Evolutionary conservation across 176 grass and related monocot genomes (phyloP).

Genomic region (Ensete ventricosum): DNA sequence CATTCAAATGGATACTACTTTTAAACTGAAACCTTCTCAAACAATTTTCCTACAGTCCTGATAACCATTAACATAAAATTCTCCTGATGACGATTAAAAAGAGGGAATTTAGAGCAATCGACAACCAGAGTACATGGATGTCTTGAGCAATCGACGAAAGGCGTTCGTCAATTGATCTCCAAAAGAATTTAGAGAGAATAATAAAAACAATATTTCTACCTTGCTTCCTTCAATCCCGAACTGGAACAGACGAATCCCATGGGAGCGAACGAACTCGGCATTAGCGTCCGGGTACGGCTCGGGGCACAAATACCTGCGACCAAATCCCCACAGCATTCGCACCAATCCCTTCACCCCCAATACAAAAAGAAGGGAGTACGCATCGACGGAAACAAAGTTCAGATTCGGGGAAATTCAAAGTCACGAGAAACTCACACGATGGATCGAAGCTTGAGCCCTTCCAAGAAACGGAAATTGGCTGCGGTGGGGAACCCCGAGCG

Average conservation of each 20-base stretch:
- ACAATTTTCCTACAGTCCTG: no score
- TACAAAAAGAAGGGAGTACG: neutral
- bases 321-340: neutral
- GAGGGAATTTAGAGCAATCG: no score
- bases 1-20: no score
- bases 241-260: conserved; percentile 50
- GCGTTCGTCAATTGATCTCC: neutral
- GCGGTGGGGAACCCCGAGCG: conserved; percentile 26
- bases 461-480: conserved; percentile 26
- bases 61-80: no score
- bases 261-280: conserved; percentile 29
- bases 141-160: no score
- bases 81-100: no score
- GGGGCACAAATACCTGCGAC: conserved; percentile 44
- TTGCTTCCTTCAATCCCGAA: conserved; percentile 60
- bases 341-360: neutral
- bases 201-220: conserved; percentile 11
- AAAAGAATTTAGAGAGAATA: neutral
- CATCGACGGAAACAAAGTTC: neutral
- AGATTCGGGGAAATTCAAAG: neutral
- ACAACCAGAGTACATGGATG: no score
- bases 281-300: conserved; percentile 50
- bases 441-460: conserved; percentile 22
- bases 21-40: no score
- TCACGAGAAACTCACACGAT: conserved; percentile 31